phyloP scores from a whole-genome alignment of 345 rosid species.

The Fremontodendron californicum region DNA sequence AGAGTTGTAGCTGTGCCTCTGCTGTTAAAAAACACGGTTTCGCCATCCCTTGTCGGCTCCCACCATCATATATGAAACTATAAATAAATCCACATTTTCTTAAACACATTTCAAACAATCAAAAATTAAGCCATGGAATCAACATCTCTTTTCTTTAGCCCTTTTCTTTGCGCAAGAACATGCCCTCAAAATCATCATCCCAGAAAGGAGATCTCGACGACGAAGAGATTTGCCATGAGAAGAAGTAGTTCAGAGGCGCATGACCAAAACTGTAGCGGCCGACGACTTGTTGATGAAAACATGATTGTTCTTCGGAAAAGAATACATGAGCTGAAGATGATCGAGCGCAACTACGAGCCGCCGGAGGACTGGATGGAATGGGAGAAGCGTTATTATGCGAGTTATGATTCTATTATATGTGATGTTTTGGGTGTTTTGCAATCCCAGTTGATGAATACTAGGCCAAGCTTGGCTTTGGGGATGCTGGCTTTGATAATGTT shows the following conservation, averaged over 20 bases:
- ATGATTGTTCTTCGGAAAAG: conserved; percentile 60
- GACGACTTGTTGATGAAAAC: conserved; percentile 49
- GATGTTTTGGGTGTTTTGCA: conserved; percentile 48
- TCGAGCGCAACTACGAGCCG: conserved; percentile 63
- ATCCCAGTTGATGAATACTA: conserved; percentile 48
- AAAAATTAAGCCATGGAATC: background rate
- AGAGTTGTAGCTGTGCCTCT: background rate
- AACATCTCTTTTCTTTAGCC: background rate
- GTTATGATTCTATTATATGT: conserved; percentile 50
- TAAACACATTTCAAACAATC: too few species aligned
- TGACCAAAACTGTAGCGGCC: conserved; percentile 22
- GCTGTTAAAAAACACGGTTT: conserved; percentile 2
- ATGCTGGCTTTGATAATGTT: conserved; percentile 36
- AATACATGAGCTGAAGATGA: conserved; percentile 58
- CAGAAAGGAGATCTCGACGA: background rate
- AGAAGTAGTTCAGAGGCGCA: background rate
- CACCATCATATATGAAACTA: background rate
- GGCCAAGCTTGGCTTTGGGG: conserved; percentile 53
- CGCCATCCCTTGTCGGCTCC: background rate
- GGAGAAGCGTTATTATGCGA: conserved; percentile 53
- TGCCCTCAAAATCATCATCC: background rate
- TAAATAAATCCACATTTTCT: too few species aligned
- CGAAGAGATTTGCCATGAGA: background rate
- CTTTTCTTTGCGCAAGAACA: background rate
- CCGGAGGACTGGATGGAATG: conserved; percentile 66